These are phyloP conservation scores for Earliella scabrosa DNA, from an alignment of 1,284 basidiomycete species.

Conservation along the genomic window DNA sequence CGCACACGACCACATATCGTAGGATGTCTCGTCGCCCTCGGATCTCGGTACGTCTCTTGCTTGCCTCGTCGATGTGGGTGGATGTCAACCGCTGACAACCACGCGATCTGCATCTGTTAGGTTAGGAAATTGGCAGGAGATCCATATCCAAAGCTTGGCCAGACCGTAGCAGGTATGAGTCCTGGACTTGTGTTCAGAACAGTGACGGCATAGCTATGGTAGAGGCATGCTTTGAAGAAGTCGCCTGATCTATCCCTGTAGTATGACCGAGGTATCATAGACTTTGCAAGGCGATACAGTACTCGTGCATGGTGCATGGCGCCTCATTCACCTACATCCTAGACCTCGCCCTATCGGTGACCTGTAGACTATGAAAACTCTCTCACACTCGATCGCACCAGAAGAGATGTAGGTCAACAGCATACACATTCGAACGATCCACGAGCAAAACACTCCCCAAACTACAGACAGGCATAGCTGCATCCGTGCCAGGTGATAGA, in stretches of 20 bases:
- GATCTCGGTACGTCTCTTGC: neutral
- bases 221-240: too few species aligned
- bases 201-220: too few species aligned
- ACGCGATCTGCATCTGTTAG: too few species aligned
- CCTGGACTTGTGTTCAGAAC: too few species aligned
- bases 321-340: too few species aligned
- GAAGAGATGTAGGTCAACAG: constrained; percentile 6
- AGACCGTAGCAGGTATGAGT: too few species aligned
- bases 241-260: neutral
- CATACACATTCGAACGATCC: constrained; percentile 25
- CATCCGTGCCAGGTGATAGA: neutral
- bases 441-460: constrained; percentile 19
- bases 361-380: neutral
- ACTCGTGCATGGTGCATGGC: too few species aligned
- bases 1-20: neutral
- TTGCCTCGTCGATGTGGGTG: neutral
- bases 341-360: too few species aligned
- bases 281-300: neutral
- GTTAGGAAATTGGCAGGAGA: too few species aligned
- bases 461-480: constrained; percentile 14
- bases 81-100: too few species aligned
- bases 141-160: too few species aligned
- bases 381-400: neutral
- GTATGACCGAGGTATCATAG: too few species aligned
- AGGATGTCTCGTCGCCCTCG: neutral